Evolutionary conservation across 169 alveolate species (phyloP).

Genomic region (Plasmodium gonderi): DNA sequence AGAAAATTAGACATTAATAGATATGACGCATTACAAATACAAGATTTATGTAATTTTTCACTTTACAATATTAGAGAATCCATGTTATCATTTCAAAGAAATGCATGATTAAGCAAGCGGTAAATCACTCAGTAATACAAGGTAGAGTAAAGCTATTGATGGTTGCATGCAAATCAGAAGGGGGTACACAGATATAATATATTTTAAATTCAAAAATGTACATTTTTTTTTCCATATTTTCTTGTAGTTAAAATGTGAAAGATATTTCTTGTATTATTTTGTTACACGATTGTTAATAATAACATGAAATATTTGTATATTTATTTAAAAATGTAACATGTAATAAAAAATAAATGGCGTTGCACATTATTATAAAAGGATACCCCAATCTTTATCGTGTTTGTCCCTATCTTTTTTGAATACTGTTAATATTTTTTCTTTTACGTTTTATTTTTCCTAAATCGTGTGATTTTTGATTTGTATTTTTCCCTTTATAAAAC

Average conservation of each 20-base stretch:
- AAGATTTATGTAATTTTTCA: conserved; percentile 12
- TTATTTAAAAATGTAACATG: neutral
- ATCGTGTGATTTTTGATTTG: neutral
- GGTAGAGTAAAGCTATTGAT: neutral
- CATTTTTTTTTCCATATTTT: neutral
- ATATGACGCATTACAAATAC: conserved; percentile 1
- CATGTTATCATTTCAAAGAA: conserved; percentile 1
- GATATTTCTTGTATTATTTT: neutral
- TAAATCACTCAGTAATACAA: neutral
- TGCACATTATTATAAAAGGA: neutral
- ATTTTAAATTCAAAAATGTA: neutral
- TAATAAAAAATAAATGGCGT: neutral
- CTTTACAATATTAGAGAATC: neutral
- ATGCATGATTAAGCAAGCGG: neutral
- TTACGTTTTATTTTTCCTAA: neutral
- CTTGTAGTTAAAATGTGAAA: neutral
- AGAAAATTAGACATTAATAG: conserved; percentile 2
- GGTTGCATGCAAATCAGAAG: neutral
- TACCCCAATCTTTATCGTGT: neutral
- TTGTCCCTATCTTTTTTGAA: neutral
- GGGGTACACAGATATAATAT: neutral
- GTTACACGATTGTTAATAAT: neutral
- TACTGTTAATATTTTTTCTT: neutral
- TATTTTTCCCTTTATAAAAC: neutral
- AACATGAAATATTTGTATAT: neutral